Evolutionary conservation across 208 protist genomes (phyloP).

Genomic region (Wallacemonas collosoma): DNA sequence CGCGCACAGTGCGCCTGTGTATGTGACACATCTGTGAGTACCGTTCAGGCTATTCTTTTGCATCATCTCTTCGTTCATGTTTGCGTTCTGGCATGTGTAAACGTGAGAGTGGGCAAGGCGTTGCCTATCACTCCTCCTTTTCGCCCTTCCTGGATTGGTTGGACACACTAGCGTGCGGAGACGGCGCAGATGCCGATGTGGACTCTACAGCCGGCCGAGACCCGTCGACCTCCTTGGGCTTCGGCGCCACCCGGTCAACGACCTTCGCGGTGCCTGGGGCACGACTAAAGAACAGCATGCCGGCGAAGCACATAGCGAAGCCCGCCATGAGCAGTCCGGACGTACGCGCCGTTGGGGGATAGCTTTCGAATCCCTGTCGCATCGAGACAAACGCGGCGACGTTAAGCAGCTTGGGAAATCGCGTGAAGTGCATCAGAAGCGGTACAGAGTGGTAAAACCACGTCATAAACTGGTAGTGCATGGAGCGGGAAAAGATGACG

Average conservation of each 20-base stretch:
- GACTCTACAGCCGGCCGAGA: neutral
- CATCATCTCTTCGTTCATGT: conserved; percentile 6
- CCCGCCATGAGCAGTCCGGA: conserved; percentile 47
- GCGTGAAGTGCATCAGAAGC: conserved; percentile 57
- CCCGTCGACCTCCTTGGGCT: neutral
- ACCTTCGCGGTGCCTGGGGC: conserved; percentile 14
- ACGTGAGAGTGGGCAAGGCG: no score
- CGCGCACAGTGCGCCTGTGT: no score
- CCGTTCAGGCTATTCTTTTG: neutral
- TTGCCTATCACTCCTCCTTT: neutral
- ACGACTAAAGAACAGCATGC: conserved; percentile 43
- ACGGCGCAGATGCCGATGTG: neutral
- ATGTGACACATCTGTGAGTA: no score
- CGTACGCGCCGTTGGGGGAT: conserved; percentile 54
- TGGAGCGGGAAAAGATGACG: conserved; percentile 73
- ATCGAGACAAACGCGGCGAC: conserved; percentile 42
- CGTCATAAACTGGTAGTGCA: conserved; percentile 95
- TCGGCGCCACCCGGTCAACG: no score
- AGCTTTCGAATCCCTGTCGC: conserved; percentile 61
- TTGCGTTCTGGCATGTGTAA: neutral
- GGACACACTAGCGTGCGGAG: neutral
- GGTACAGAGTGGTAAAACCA: conserved; percentile 93
- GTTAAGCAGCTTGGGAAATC: conserved; percentile 34
- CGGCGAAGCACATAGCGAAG: conserved; percentile 41
- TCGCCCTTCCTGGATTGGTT: neutral